Evolutionary conservation across 768 basidiomycete genomes (phyloP), one percentile per base, ranked within the genome.

Genomic region (Saitozyma sp.): DNA sequence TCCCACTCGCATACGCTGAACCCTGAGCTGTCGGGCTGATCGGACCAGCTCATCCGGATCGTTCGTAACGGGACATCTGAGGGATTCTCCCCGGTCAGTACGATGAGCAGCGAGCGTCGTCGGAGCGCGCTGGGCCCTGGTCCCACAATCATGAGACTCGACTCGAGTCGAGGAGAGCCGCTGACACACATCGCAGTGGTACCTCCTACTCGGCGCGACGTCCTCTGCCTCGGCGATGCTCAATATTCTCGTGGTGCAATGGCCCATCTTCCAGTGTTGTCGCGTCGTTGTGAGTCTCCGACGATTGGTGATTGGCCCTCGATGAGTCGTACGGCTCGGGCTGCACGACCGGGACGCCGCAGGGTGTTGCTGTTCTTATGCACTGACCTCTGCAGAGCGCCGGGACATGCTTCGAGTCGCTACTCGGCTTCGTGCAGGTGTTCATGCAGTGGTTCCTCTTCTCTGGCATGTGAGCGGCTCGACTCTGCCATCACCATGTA

Each of bases 241-340:
- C 54, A 96, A 96, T 76, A 90, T 94, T 79, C 81, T 94, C 16
- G 86, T 90, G 0, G 84, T 96, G 67, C 92, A 95, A 70, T 93
- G 89, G 84, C 85, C 86, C 0, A 81, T 90, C 41, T 83, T 97
- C 54, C 85, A 82, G 61, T 97, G 94, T 70, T 99, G 96, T 79
- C 81, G 82, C 38, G 82, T 85, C 54, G 80, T 92, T 40, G 94
- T 92, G 61, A 71, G 91, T 0, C 55, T 55, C 17, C 55, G 51
- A 20, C 6, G 19, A 8, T 13, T 46, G 45, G n/a, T 17, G 29
- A 29, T 29, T 29, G 29, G 29, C 29, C 29, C 29, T 29, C 29
- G 29, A 29, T 29, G 29, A 29, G 29, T 5, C 5, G 29, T 5
- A 29, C 29, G 29, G 17, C 3, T 2, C 46, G 46, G 46, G 46